A percentile compares a stretch with the other conserved stretches of the same genome.
Conservation (phyloP, 768 basidiomycete genomes). For the Boletus vermiculosoides region DNA sequence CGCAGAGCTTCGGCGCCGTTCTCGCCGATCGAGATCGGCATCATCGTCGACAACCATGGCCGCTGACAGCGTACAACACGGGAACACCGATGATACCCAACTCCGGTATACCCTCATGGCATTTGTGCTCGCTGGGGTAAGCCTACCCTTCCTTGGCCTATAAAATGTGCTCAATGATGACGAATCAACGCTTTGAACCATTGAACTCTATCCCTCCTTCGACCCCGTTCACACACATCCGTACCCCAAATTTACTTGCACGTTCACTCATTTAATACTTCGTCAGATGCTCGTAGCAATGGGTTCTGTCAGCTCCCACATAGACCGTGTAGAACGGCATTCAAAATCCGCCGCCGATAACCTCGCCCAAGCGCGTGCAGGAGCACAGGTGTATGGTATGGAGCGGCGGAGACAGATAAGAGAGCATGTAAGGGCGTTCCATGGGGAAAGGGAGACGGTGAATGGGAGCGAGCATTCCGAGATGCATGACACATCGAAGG, state of each 20-base stretch:
- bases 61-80: neutral
- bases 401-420: constrained; percentile 52
- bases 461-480: neutral
- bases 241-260: neutral
- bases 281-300: constrained; percentile 9
- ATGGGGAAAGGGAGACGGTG: constrained; percentile 14
- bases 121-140: constrained; percentile 16
- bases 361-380: constrained; percentile 56
- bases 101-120: constrained; percentile 15
- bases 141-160: neutral
- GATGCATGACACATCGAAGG: neutral
- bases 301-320: constrained; percentile 18
- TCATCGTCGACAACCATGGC: constrained; percentile 27
- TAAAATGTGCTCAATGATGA: neutral
- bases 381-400: constrained; percentile 54
- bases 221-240: neutral
- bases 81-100: neutral
- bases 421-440: constrained; percentile 40
- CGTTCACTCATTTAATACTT: no score
- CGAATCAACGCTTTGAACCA: neutral
- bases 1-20: constrained; percentile 51
- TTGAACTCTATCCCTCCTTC: neutral
- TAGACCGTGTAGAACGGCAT: constrained; percentile 45
- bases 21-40: constrained; percentile 22
- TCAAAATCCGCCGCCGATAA: constrained; percentile 49